Base-by-base conservation (phyloP, 75 land plant genomes). In the Ceratopteris richardii region DNA sequence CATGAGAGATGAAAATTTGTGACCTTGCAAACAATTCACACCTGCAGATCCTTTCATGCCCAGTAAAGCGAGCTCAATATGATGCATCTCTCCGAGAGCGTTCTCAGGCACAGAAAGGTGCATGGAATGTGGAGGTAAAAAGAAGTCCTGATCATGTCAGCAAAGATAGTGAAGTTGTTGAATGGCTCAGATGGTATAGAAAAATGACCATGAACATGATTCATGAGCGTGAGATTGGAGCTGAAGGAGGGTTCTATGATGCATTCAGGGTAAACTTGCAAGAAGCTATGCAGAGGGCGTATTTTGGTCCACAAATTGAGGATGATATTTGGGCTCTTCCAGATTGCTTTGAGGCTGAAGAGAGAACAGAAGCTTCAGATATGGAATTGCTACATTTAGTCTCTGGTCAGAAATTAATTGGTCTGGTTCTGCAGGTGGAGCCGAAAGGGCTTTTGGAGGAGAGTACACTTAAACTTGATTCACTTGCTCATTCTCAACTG, bases 261-360 rank as follows among this genome's bases (percentile, higher is more conserved):
- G 60, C 51, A 1, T 60, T 90, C 43, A 68, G 79, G 56, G 74
- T 57, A 11, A 80, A 80, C 40, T 63, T 86, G 42, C 80, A 81
- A 63, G 66, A 82, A 53, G 84, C 96, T 29, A 68, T 90, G 19
- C 68, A 75, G 67, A 62, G 62, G 44, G 90, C 96, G 40, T 90
- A 78, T 54, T 83, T 74, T 79, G 96, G 96, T 29, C 96, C 96
- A 28, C 31, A 50, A 1, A 68, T 90, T 62, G 77, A 33, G 37
- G 9, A 71, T 51, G 76, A 83, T 7, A 44, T 62, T 52, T 68
- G 78, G 51, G 64, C 74, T 56, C 77, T 90, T 55, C 96, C 87
- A 26, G 78, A 86, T 33, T 72, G 91, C 57, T 90, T 90, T 81
- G 96, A 90, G 71, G 96, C 90, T 21, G 96, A 90, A 54, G 96